Percentiles rank a stretch among this genome's conserved stretches.
Evolutionary conservation across 164 flowering plant genomes (phyloP).

Genomic region (Hamamelis virginiana): DNA sequence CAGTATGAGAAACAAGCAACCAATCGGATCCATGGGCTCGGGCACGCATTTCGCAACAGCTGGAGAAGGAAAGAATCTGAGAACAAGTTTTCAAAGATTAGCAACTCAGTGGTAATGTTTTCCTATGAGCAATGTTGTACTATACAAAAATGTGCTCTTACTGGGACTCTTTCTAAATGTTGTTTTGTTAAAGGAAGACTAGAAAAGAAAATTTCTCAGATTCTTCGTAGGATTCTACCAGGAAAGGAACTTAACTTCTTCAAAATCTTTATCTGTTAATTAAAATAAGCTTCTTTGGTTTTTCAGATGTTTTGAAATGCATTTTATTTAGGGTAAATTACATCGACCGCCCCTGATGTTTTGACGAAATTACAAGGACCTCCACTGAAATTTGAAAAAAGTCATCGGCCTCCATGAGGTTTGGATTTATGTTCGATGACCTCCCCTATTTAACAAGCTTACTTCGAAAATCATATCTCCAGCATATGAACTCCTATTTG

Average conservation of each 20-base stretch:
- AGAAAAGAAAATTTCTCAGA: not conserved
- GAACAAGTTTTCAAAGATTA: conserved; percentile 46
- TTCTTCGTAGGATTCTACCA: not conserved
- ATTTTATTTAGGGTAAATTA: no score
- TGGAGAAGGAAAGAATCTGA: conserved; percentile 75
- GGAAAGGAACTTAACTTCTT: not conserved
- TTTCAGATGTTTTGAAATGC: no score
- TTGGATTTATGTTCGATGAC: no score
- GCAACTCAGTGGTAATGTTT: conserved; percentile 43
- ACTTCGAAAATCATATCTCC: no score
- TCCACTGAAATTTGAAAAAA: no score
- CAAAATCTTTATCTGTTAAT: not conserved
- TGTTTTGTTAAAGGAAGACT: no score
- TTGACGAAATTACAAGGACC: no score
- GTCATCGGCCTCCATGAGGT: no score
- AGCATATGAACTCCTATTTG: no score
- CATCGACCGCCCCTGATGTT: no score
- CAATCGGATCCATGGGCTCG: conserved; percentile 49
- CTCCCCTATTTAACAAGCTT: no score
- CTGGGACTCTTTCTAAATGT: not conserved
- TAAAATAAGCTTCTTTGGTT: not conserved
- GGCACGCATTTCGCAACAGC: conserved; percentile 77
- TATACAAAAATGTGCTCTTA: not conserved
- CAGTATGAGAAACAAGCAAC: conserved; percentile 52
- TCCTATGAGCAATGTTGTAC: conserved; percentile 1